These are phyloP conservation scores for Tulasnella sp. DNA, from an alignment of 768 basidiomycete species.

Conservation along the genomic window DNA sequence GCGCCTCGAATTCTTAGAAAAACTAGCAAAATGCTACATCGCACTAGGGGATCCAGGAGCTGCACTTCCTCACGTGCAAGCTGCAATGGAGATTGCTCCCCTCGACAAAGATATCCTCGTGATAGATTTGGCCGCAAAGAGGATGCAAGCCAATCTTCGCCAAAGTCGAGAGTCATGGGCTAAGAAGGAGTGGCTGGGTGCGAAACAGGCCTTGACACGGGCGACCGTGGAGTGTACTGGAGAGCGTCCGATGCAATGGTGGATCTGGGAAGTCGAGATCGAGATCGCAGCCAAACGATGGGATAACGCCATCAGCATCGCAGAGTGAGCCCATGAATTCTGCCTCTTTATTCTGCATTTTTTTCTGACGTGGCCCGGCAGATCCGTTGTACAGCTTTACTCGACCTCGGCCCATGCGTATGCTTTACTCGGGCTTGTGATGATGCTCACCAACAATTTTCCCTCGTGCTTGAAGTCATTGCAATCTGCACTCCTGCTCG, in stretches of 20 bases:
- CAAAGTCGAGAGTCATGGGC: too few species aligned
- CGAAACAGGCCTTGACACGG: slow-evolving; percentile 67
- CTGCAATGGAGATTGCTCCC: too few species aligned
- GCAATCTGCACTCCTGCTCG: slow-evolving; percentile 57
- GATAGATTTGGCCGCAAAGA: too few species aligned
- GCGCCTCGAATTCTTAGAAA: too few species aligned
- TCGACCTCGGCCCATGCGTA: slow-evolving; percentile 69
- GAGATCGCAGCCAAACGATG: slow-evolving; percentile 67
- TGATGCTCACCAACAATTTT: slow-evolving; percentile 62
- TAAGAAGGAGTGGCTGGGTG: slow-evolving; percentile 63
- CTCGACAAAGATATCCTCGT: too few species aligned
- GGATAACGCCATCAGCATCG: slow-evolving; percentile 47
- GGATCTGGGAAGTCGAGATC: slow-evolving; percentile 68
- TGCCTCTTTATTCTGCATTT: too few species aligned
- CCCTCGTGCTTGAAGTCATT: slow-evolving; percentile 61
- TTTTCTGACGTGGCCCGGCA: slow-evolving; percentile 23
- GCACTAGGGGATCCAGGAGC: too few species aligned
- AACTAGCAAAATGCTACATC: too few species aligned
- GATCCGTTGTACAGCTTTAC: slow-evolving; percentile 62
- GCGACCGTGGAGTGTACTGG: slow-evolving; percentile 51
- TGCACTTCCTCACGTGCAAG: too few species aligned
- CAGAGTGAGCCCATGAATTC: too few species aligned
- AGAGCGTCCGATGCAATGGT: slow-evolving; percentile 69
- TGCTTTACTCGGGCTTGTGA: slow-evolving; percentile 58
- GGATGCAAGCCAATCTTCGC: too few species aligned